Evolutionary conservation across 768 basidiomycete genomes (phyloP).

Genomic region (Mycena vitilis): DNA sequence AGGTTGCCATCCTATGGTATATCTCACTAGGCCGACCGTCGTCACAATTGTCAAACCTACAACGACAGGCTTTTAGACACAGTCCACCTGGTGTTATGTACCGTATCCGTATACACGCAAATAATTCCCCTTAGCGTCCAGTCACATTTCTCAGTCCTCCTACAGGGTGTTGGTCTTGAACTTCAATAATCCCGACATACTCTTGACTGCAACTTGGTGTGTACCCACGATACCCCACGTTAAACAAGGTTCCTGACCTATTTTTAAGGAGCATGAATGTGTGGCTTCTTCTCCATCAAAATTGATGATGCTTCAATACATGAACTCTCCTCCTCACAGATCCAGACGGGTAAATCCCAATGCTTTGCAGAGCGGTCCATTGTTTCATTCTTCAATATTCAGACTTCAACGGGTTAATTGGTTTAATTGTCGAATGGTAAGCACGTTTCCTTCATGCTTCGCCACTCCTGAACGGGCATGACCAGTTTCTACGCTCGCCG

Average conservation of each 20-base stretch:
- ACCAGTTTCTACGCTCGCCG: constrained; percentile 65
- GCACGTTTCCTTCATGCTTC: neutral
- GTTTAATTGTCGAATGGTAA: constrained; percentile 61
- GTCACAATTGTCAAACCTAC: neutral
- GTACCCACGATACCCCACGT: constrained; percentile 15
- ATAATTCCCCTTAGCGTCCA: neutral
- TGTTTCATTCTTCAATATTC: too few relatives aligned
- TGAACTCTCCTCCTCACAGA: too few relatives aligned
- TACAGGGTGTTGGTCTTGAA: constrained; percentile 61
- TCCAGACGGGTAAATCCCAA: too few relatives aligned
- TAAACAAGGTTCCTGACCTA: neutral
- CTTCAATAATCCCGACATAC: constrained; percentile 51
- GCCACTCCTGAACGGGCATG: constrained; percentile 7
- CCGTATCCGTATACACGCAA: constrained; percentile 59
- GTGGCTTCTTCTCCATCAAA: constrained; percentile 19
- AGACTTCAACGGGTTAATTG: constrained; percentile 64
- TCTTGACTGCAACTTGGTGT: constrained; percentile 55
- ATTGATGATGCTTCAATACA: constrained; percentile 24
- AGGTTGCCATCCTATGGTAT: constrained; percentile 55
- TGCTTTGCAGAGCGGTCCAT: too few relatives aligned
- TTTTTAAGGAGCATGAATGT: constrained; percentile 57
- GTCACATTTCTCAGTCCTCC: neutral
- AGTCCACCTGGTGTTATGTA: constrained; percentile 56
- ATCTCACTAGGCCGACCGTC: neutral
- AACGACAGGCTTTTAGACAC: constrained; percentile 54